phyloP scores from a whole-genome alignment of 106 monocot species.

The Gastrodia elata region DNA sequence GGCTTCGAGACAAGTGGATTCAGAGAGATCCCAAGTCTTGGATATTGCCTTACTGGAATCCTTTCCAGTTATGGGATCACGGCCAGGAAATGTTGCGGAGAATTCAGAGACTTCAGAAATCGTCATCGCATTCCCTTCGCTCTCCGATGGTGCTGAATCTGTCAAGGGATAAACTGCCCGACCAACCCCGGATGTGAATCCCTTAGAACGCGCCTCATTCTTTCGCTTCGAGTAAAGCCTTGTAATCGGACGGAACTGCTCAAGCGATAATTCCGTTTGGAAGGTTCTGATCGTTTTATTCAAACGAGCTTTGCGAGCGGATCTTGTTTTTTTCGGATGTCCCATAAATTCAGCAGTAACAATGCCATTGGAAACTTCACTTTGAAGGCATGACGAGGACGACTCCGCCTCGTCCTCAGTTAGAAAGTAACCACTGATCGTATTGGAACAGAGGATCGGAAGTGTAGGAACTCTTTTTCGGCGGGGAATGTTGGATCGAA shows the following conservation, averaged over 20 bases:
- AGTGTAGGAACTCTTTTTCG: slow-evolving; percentile 23
- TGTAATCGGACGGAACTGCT: neutral
- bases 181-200: neutral
- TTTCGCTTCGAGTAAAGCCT: slow-evolving; percentile 20
- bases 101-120: slow-evolving; percentile 36
- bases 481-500: slow-evolving; percentile 42
- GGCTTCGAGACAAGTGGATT: slow-evolving; percentile 28
- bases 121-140: slow-evolving; percentile 15
- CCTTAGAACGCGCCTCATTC: slow-evolving; percentile 3
- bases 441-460: slow-evolving; percentile 8
- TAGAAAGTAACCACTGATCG: neutral
- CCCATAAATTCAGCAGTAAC: slow-evolving; percentile 2
- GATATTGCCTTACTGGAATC: slow-evolving; percentile 5
- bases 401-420: slow-evolving; percentile 27
- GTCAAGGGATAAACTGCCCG: neutral
- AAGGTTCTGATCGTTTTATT: neutral
- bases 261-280: neutral
- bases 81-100: slow-evolving; percentile 17
- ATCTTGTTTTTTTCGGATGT: slow-evolving; percentile 6
- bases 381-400: slow-evolving; percentile 45
- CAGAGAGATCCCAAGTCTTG: slow-evolving; percentile 24
- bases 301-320: slow-evolving; percentile 7
- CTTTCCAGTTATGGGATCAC: slow-evolving; percentile 10
- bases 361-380: slow-evolving; percentile 35
- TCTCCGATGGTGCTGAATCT: slow-evolving; percentile 5